Conservation (phyloP, 805 yeast species). For the Candida germanica region DNA sequence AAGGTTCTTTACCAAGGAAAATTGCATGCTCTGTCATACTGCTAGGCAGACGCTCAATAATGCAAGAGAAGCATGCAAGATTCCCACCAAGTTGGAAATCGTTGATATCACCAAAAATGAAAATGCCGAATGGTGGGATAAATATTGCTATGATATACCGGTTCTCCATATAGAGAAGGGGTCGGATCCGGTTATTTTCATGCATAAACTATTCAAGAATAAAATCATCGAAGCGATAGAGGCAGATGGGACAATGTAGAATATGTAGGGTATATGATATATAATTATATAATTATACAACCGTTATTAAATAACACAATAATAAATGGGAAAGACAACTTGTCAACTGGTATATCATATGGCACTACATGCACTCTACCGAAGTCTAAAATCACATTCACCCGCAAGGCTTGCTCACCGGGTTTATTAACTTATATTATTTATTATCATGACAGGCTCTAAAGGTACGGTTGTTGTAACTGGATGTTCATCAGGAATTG, state of each 20-base stretch:
- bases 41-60: slow-evolving; percentile 52
- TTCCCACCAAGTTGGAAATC: slow-evolving; percentile 28
- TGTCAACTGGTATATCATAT: too few relatives aligned
- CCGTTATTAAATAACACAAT: too few relatives aligned
- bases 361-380: too few relatives aligned
- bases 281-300: too few relatives aligned
- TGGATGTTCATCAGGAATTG: slow-evolving; percentile 59
- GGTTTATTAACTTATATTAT: too few relatives aligned
- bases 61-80: slow-evolving; percentile 33
- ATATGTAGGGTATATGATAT: too few relatives aligned
- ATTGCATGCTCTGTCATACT: slow-evolving; percentile 66
- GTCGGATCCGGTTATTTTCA: slow-evolving; percentile 49
- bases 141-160: slow-evolving; percentile 76
- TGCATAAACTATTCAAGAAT: slow-evolving; percentile 62
- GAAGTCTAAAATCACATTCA: too few relatives aligned
- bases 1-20: slow-evolving; percentile 66
- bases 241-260: too few relatives aligned
- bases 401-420: too few relatives aligned
- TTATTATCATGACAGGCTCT: too few relatives aligned
- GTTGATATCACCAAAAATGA: slow-evolving; percentile 60
- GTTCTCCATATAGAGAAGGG: slow-evolving; percentile 64
- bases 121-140: slow-evolving; percentile 65
- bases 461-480: slow-evolving; percentile 38
- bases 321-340: too few relatives aligned
- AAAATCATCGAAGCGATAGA: slow-evolving; percentile 56